Percentiles rank a stretch among this genome's conserved stretches.
Evolutionary conservation across 1,284 basidiomycete species (phyloP).

Genomic region (Rhodotorula sp.): DNA sequence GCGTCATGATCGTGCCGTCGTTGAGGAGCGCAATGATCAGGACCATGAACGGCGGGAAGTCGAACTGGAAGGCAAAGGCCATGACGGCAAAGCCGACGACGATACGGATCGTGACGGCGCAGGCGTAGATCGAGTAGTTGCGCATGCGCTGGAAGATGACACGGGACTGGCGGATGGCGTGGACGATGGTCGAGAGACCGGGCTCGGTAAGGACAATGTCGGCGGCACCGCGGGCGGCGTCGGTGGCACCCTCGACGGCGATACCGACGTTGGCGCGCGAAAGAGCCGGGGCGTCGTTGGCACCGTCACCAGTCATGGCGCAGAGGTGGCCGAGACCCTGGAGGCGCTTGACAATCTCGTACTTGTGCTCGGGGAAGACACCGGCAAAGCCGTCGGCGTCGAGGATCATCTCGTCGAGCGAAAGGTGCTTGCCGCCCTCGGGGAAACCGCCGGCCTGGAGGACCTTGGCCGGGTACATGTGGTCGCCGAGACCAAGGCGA

Average conservation of each 20-base stretch:
- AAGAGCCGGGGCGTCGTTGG: constrained; percentile 91
- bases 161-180: constrained; percentile 92
- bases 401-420: constrained; percentile 83
- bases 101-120: constrained; percentile 46
- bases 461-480: constrained; percentile 96
- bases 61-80: constrained; percentile 92
- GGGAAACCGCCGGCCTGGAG: constrained; percentile 85
- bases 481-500: constrained; percentile 91
- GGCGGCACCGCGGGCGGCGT: constrained; percentile 91
- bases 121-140: constrained; percentile 79
- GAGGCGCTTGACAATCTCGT: constrained; percentile 87
- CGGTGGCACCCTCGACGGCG: constrained; percentile 93
- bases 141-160: constrained; percentile 97
- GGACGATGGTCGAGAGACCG: constrained; percentile 93
- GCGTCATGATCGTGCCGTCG: constrained; percentile 98
- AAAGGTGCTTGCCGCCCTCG: constrained; percentile 69
- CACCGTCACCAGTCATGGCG: constrained; percentile 84
- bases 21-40: constrained; percentile 95
- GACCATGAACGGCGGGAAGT: constrained; percentile 99
- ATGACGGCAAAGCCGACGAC: constrained; percentile 89
- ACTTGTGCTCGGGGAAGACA: constrained; percentile 91
- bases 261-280: constrained; percentile 96
- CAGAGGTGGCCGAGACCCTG: constrained; percentile 67
- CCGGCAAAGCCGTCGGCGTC: constrained; percentile 90
- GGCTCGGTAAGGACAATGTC: constrained; percentile 94